Evolutionary conservation across 192 early-diverging fungal genomes (phyloP).

Genomic region (Linderina pennispora): DNA sequence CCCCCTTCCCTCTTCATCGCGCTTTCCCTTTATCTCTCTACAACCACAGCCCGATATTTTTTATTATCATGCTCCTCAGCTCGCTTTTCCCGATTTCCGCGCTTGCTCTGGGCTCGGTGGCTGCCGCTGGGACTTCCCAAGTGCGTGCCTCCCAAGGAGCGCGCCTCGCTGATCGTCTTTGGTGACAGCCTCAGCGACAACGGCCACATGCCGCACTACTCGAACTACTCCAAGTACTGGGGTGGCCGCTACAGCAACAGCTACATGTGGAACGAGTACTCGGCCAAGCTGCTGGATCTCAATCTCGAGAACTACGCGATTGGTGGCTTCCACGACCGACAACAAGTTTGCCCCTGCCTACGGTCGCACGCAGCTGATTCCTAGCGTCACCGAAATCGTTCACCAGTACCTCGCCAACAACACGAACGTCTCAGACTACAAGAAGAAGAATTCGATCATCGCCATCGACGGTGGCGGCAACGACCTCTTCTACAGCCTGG

Average conservation of each 20-base stretch:
- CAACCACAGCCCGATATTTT: too few species aligned
- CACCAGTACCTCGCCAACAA: background rate
- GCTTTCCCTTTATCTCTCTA: too few species aligned
- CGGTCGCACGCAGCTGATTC: background rate
- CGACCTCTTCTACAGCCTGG: background rate
- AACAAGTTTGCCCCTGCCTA: background rate
- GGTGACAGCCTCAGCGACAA: background rate
- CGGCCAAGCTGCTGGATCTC: background rate
- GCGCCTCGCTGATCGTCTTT: background rate
- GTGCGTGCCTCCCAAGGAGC: background rate
- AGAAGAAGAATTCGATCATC: background rate
- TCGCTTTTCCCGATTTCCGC: too few species aligned
- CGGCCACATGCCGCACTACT: background rate
- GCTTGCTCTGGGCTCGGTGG: too few species aligned
- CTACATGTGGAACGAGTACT: background rate
- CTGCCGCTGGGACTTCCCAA: too few species aligned
- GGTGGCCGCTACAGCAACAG: background rate
- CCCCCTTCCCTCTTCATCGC: too few species aligned
- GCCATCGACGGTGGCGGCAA: background rate
- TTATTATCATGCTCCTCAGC: too few species aligned
- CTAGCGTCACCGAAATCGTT: background rate
- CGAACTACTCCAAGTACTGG: background rate
- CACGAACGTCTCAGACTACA: background rate
- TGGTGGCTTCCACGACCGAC: background rate
- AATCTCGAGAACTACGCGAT: conserved; percentile 1